Percentiles rank a stretch among this genome's conserved stretches.
Evolutionary conservation across 2,329 filamentous ascomycete genomes (phyloP).

Genomic region (Emergomyces pasteurianus): DNA sequence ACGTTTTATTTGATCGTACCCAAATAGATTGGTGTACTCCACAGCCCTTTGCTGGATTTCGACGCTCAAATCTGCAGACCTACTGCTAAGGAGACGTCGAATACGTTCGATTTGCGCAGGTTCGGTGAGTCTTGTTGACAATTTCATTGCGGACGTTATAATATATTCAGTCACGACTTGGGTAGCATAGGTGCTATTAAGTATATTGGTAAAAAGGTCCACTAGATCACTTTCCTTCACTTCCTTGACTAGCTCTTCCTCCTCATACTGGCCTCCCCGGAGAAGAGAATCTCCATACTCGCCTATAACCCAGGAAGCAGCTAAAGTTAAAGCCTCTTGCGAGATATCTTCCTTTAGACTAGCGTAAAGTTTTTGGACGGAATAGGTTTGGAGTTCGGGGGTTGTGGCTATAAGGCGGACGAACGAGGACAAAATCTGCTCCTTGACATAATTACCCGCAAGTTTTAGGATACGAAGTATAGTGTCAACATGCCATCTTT

Average conservation of each 20-base stretch:
- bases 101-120: constrained; percentile 77
- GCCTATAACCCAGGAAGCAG: constrained; percentile 93
- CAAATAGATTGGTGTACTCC: constrained; percentile 91
- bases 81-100: constrained; percentile 60
- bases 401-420: constrained; percentile 91
- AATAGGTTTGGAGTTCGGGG: constrained; percentile 88
- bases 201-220: constrained; percentile 80
- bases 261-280: constrained; percentile 79
- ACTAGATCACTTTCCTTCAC: constrained; percentile 84
- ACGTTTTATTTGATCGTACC: constrained; percentile 70
- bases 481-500: constrained; percentile 96
- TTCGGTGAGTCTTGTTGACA: constrained; percentile 78
- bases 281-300: constrained; percentile 92
- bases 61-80: constrained; percentile 80
- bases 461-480: constrained; percentile 89
- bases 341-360: constrained; percentile 93
- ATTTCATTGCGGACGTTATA: constrained; percentile 84
- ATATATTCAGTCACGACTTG: constrained; percentile 94
- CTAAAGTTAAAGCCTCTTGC: constrained; percentile 86
- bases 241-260: constrained; percentile 72
- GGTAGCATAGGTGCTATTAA: constrained; percentile 88
- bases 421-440: constrained; percentile 94
- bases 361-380: constrained; percentile 85
- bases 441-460: constrained; percentile 93
- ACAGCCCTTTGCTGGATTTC: constrained; percentile 94